Conservation (phyloP, 306 rosid species). For the Quercus wislizeni region DNA sequence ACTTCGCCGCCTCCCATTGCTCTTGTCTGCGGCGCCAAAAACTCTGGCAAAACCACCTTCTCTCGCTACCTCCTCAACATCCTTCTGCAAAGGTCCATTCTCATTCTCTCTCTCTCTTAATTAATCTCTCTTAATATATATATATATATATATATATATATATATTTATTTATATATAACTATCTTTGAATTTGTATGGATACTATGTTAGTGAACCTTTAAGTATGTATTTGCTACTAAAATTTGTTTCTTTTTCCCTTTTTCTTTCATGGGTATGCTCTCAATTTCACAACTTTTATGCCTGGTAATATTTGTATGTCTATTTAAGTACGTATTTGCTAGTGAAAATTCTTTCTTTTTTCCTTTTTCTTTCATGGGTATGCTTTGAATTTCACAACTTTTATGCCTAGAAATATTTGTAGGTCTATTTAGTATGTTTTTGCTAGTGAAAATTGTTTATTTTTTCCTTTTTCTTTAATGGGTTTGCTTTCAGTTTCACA, state of each 20-base stretch:
- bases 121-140: no score
- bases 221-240: neutral
- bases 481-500: no score
- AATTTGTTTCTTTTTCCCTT: neutral
- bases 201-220: neutral
- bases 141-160: neutral
- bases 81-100: conserved; percentile 49
- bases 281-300: no score
- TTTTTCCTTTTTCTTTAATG: no score
- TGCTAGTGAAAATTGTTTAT: no score
- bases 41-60: conserved; percentile 85
- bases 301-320: no score
- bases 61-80: conserved; percentile 80
- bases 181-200: neutral
- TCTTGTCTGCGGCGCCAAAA: conserved; percentile 78
- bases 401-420: no score
- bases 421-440: no score
- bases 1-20: conserved; percentile 52
- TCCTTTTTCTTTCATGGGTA: no score
- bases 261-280: neutral
- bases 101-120: neutral
- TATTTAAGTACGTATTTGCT: no score
- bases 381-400: no score
- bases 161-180: neutral
- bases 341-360: no score